A percentile compares a stretch with the other conserved stretches of the same genome.
Conservation (phyloP, 441 rosid genomes). For the Populus trichocarpa region DNA sequence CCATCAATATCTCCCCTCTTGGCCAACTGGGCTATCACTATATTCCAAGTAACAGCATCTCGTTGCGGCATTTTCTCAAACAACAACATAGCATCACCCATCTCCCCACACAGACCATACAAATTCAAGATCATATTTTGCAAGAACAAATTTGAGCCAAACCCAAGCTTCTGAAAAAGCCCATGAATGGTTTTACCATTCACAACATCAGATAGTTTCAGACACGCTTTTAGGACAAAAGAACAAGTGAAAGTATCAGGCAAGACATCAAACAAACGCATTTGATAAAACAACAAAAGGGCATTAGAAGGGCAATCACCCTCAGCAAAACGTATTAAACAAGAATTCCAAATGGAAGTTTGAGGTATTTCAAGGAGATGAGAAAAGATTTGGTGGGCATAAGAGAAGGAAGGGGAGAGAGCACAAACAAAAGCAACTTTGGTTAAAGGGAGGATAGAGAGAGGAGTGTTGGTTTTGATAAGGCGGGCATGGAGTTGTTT, state of each 20-base stretch:
- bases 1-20: conserved; percentile 25
- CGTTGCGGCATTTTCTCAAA: conserved; percentile 41
- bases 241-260: conserved; percentile 41
- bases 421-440: conserved; percentile 35
- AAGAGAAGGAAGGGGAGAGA: conserved; percentile 23
- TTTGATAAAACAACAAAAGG: conserved; percentile 23
- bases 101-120: conserved; percentile 33
- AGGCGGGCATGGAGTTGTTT: conserved; percentile 39
- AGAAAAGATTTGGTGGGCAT: conserved; percentile 28
- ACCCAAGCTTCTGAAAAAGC: conserved; percentile 38
- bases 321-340: conserved; percentile 30
- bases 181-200: conserved; percentile 32
- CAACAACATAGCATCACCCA: conserved; percentile 28
- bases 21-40: conserved; percentile 26
- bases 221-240: conserved; percentile 37
- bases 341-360: conserved; percentile 34
- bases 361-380: conserved; percentile 4
- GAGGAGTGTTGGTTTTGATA: conserved; percentile 32
- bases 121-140: conserved; percentile 32
- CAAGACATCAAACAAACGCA: conserved; percentile 27
- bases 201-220: conserved; percentile 16
- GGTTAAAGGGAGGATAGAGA: conserved; percentile 26
- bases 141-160: conserved; percentile 29
- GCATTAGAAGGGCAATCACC: conserved; percentile 29
- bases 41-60: conserved; percentile 43